Evolutionary conservation across 768 basidiomycete genomes (phyloP).

Genomic region (Termitomyces sp.): DNA sequence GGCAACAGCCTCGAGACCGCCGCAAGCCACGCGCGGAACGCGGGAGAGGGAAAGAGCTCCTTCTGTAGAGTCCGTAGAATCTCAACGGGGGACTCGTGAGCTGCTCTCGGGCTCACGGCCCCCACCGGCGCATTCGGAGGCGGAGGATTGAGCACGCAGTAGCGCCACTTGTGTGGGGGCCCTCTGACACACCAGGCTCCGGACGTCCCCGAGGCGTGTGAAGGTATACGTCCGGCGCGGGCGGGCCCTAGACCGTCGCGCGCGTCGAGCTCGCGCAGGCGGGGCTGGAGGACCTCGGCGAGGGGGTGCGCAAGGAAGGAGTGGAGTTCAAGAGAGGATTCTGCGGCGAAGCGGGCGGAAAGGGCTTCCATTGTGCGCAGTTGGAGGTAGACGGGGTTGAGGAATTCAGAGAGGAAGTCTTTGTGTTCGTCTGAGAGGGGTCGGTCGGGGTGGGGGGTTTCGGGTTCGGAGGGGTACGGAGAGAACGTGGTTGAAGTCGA

Average conservation of each 20-base stretch:
- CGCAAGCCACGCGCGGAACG: conserved; percentile 90
- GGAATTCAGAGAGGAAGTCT: conserved; percentile 74
- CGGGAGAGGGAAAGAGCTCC: conserved; percentile 67
- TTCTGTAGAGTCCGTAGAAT: conserved; percentile 68
- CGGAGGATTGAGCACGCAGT: conserved; percentile 57
- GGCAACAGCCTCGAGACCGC: conserved; percentile 70
- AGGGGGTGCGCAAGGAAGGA: conserved; percentile 73
- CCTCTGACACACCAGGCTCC: conserved; percentile 70
- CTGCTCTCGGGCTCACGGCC: conserved; percentile 46
- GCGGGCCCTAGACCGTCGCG: conserved; percentile 55
- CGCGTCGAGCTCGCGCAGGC: conserved; percentile 58
- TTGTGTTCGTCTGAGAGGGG: conserved; percentile 53
- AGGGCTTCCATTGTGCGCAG: conserved; percentile 75
- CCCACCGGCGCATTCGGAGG: conserved; percentile 30
- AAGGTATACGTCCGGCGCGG: conserved; percentile 51
- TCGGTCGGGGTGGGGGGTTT: conserved; percentile 44
- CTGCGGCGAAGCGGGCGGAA: conserved; percentile 73
- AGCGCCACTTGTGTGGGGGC: conserved; percentile 94
- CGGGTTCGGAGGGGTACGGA: conserved; percentile 39
- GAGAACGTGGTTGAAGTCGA: conserved; percentile 59
- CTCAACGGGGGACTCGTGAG: conserved; percentile 46
- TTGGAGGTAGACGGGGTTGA: conserved; percentile 90
- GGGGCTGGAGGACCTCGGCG: conserved; percentile 58
- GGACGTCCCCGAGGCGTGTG: conserved; percentile 59
- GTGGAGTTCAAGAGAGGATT: conserved; percentile 86